These are phyloP conservation scores for Pestalotiopsis sp. DNA, from an alignment of 2,329 filamentous ascomycete species.

Conservation along the genomic window DNA sequence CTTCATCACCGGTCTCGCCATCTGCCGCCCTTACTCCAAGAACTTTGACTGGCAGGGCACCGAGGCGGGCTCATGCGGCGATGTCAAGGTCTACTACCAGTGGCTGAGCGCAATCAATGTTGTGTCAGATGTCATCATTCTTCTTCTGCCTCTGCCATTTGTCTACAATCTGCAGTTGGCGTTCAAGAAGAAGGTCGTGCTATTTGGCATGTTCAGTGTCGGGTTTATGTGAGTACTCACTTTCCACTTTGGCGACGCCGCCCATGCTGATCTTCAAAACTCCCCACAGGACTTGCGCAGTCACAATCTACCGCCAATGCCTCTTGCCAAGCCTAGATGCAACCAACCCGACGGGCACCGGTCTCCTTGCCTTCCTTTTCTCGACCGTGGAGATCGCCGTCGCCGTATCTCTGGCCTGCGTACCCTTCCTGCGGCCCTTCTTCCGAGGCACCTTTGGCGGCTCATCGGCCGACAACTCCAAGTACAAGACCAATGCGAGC, in stretches of 20 bases:
- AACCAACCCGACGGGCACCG: slow-evolving; percentile 5
- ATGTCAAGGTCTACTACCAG: not conserved
- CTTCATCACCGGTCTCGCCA: slow-evolving; percentile 11
- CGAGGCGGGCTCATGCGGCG: not conserved
- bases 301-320: slow-evolving; percentile 16
- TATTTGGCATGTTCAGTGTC: slow-evolving; percentile 15
- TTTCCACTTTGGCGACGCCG: not conserved
- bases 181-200: slow-evolving; percentile 14
- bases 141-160: not conserved
- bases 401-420: slow-evolving; percentile 16
- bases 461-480: not conserved
- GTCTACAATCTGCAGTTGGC: not conserved
- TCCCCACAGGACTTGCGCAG: slow-evolving; percentile 10
- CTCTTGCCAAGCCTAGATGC: slow-evolving; percentile 6
- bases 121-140: not conserved
- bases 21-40: slow-evolving; percentile 12
- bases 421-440: slow-evolving; percentile 16
- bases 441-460: slow-evolving; percentile 11
- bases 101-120: slow-evolving; percentile 7
- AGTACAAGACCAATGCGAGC: not conserved
- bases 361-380: slow-evolving; percentile 11
- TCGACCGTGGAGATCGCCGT: slow-evolving; percentile 16
- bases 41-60: slow-evolving; percentile 1
- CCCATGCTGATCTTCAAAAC: not conserved
- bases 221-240: slow-evolving; percentile 13